Conservation (phyloP, 1,139 yeast species). For the Suhomyces wounanorum region DNA sequence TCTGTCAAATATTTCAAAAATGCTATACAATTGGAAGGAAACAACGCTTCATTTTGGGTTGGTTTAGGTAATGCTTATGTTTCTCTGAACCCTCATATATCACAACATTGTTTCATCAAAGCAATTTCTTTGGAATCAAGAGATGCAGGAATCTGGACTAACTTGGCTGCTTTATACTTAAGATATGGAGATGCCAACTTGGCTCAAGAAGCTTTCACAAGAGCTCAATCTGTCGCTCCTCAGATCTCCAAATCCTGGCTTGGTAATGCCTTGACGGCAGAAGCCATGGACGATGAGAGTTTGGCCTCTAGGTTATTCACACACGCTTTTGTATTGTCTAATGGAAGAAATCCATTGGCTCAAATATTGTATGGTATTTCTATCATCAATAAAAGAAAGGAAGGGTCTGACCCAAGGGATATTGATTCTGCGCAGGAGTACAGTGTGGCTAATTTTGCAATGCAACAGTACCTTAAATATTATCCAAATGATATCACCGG, state of each 20-base stretch:
- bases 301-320: slow-evolving; percentile 62
- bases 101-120: slow-evolving; percentile 92
- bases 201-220: slow-evolving; percentile 70
- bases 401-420: slow-evolving; percentile 49
- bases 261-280: slow-evolving; percentile 75
- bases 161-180: slow-evolving; percentile 76
- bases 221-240: slow-evolving; percentile 84
- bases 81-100: slow-evolving; percentile 61
- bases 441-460: slow-evolving; percentile 68
- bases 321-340: slow-evolving; percentile 76
- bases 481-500: slow-evolving; percentile 68
- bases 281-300: slow-evolving; percentile 54
- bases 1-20: slow-evolving; percentile 61
- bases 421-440: slow-evolving; percentile 64
- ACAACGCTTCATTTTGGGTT: slow-evolving; percentile 75
- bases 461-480: slow-evolving; percentile 68
- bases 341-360: slow-evolving; percentile 70
- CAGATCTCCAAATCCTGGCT: slow-evolving; percentile 79
- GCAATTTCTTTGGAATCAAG: slow-evolving; percentile 71
- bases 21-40: slow-evolving; percentile 71
- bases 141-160: slow-evolving; percentile 75
- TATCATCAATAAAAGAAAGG: slow-evolving; percentile 47
- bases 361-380: slow-evolving; percentile 72
- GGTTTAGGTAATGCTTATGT: slow-evolving; percentile 74
- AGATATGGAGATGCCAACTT: slow-evolving; percentile 67